A percentile compares a stretch with the other conserved stretches of the same genome.
Evolutionary conservation across 805 yeast species (phyloP).

Genomic region (Sugiyamaella marilandica): DNA sequence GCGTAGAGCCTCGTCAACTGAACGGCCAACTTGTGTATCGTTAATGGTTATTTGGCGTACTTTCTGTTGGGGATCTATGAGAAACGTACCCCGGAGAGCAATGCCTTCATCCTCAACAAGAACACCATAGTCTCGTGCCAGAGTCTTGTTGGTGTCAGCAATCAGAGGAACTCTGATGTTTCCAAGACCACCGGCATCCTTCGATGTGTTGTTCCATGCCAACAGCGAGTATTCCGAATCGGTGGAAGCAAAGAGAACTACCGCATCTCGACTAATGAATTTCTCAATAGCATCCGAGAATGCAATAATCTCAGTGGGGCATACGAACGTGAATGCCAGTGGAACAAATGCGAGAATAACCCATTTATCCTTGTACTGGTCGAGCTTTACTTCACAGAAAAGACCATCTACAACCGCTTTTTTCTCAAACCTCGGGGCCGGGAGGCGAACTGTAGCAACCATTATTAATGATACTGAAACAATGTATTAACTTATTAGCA

Average conservation of each 20-base stretch:
- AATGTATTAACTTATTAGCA: no score
- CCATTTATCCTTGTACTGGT: slow-evolving; percentile 97
- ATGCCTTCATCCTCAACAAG: slow-evolving; percentile 93
- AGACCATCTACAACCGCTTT: slow-evolving; percentile 96
- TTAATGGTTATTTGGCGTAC: slow-evolving; percentile 97
- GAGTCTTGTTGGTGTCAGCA: slow-evolving; percentile 94
- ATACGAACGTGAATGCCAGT: slow-evolving; percentile 97
- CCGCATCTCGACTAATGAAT: slow-evolving; percentile 81
- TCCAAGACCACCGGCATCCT: slow-evolving; percentile 98
- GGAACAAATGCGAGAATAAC: slow-evolving; percentile 95
- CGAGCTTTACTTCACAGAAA: slow-evolving; percentile 91
- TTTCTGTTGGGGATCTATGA: slow-evolving; percentile 92
- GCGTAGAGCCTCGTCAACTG: slow-evolving; percentile 96
- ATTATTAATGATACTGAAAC: slow-evolving; percentile 37
- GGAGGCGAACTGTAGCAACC: slow-evolving; percentile 89
- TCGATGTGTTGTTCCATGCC: slow-evolving; percentile 96
- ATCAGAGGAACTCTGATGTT: slow-evolving; percentile 89
- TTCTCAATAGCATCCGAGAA: slow-evolving; percentile 92
- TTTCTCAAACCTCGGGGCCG: slow-evolving; percentile 94
- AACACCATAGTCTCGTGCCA: slow-evolving; percentile 96
- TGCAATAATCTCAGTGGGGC: slow-evolving; percentile 99
- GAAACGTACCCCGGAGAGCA: slow-evolving; percentile 95
- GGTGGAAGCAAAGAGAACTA: slow-evolving; percentile 92
- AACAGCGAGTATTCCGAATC: slow-evolving; percentile 96
- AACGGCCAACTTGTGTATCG: slow-evolving; percentile 99